A percentile compares a stretch with the other conserved stretches of the same genome.
These are phyloP conservation scores for Colletotrichum salicis DNA, from an alignment of 2,329 filamentous ascomycete species.

Conservation along the genomic window DNA sequence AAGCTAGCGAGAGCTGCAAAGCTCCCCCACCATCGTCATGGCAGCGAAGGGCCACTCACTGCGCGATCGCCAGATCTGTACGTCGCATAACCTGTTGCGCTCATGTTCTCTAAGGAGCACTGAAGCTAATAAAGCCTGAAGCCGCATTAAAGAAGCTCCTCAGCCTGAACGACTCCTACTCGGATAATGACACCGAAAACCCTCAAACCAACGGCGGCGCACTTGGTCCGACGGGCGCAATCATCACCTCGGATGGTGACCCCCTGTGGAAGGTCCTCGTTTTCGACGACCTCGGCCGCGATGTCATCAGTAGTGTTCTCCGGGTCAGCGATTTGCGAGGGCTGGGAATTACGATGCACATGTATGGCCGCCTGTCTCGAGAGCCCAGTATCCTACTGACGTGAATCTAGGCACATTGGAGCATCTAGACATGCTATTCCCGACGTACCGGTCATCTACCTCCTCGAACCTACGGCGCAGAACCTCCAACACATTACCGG, in stretches of 20 bases:
- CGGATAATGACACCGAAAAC: constrained; percentile 71
- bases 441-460: constrained; percentile 94
- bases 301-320: constrained; percentile 96
- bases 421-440: constrained; percentile 88
- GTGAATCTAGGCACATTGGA: constrained; percentile 74
- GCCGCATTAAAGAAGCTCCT: constrained; percentile 95
- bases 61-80: constrained; percentile 64
- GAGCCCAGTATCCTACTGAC: constrained; percentile 38
- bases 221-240: constrained; percentile 76
- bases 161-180: constrained; percentile 84
- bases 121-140: constrained; percentile 47
- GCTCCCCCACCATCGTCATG: constrained; percentile 48
- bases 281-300: constrained; percentile 89
- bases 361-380: constrained; percentile 63
- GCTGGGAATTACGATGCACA: constrained; percentile 96
- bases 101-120: neutral
- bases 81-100: constrained; percentile 19
- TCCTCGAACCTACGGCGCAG: constrained; percentile 86
- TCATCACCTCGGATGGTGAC: constrained; percentile 86
- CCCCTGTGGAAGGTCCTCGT: constrained; percentile 98
- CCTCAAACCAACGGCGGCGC: constrained; percentile 68
- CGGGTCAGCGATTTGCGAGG: constrained; percentile 91
- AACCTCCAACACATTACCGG: constrained; percentile 86
- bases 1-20: constrained; percentile 36
- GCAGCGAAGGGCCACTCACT: constrained; percentile 58